phyloP scores from a whole-genome alignment of 2,329 filamentous ascomycete genomes.

The Fusarium hostae region DNA sequence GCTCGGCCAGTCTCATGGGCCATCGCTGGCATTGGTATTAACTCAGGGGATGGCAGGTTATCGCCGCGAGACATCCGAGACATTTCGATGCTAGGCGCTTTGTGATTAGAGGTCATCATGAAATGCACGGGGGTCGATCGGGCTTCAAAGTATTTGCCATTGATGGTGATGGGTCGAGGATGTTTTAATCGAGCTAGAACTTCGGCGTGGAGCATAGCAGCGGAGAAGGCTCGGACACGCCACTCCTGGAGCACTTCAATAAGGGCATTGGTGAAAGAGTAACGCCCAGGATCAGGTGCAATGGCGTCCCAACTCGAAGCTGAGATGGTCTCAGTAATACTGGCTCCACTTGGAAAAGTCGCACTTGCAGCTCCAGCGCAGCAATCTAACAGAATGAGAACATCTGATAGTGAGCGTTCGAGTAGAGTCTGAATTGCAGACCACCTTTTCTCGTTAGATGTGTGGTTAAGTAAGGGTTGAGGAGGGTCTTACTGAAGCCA shows the following conservation, averaged over 20 bases:
- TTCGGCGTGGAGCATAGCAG: conserved; percentile 70
- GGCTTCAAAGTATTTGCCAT: conserved; percentile 67
- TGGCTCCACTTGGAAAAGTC: conserved; percentile 67
- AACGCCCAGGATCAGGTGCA: conserved; percentile 67
- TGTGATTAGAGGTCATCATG: conserved; percentile 72
- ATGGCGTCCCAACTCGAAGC: conserved; percentile 72
- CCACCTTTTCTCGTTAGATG: conserved; percentile 54
- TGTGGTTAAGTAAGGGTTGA: neutral
- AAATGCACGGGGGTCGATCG: conserved; percentile 70
- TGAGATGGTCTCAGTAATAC: conserved; percentile 71
- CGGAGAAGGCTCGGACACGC: conserved; percentile 65
- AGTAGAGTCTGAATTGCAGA: conserved; percentile 69
- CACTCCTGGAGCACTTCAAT: conserved; percentile 70
- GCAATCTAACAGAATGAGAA: conserved; percentile 68
- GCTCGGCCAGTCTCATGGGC: conserved; percentile 43
- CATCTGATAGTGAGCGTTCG: conserved; percentile 67
- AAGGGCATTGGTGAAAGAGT: conserved; percentile 68
- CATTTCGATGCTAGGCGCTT: conserved; percentile 67
- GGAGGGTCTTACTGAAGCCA: conserved; percentile 62
- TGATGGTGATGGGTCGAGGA: conserved; percentile 66
- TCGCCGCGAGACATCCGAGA: conserved; percentile 50
- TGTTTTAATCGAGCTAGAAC: conserved; percentile 70
- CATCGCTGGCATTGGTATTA: conserved; percentile 31
- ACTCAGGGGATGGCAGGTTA: conserved; percentile 38
- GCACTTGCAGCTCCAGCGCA: conserved; percentile 70